Percentiles rank a stretch among this genome's conserved stretches.
Evolutionary conservation across 1,284 basidiomycete species (phyloP).

Genomic region (Cryptococcus sp.): DNA sequence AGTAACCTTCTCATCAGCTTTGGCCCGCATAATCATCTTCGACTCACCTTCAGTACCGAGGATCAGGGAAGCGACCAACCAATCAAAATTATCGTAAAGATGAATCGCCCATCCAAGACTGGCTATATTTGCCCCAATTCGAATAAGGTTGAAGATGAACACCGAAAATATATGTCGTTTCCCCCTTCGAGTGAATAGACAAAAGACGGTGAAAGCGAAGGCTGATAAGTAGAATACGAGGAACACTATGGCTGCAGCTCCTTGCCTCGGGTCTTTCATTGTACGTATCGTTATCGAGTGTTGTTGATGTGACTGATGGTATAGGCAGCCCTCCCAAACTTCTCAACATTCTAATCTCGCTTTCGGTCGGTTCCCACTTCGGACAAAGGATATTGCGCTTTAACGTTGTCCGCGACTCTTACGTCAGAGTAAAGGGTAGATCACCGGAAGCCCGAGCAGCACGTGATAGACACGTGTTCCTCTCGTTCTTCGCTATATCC

Average conservation of each 20-base stretch:
- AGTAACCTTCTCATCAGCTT: slow-evolving; percentile 5
- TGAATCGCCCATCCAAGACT: slow-evolving; percentile 5
- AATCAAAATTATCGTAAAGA: slow-evolving; percentile 5
- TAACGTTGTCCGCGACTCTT: no score
- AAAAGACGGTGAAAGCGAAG: neutral
- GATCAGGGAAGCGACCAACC: slow-evolving; percentile 7
- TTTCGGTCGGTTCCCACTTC: no score
- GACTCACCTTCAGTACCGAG: slow-evolving; percentile 8
- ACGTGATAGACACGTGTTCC: no score
- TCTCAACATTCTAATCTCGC: no score
- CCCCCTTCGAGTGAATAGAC: slow-evolving; percentile 3
- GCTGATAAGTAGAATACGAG: slow-evolving; percentile 6
- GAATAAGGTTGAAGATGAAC: slow-evolving; percentile 2
- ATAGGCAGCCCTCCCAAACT: no score
- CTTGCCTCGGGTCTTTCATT: slow-evolving; percentile 5
- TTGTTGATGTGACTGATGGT: no score
- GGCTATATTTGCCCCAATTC: slow-evolving; percentile 4
- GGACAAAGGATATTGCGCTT: no score
- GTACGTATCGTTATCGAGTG: neutral
- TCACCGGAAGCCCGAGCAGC: no score
- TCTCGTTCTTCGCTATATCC: no score
- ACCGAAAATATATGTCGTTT: neutral
- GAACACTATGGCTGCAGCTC: slow-evolving; percentile 8
- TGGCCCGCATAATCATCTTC: neutral
- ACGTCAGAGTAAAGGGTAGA: no score